Percentiles rank a stretch among this genome's conserved stretches.
These are phyloP conservation scores for Melocanna baccifera DNA, from an alignment of 176 grass and related monocot species.

Conservation along the genomic window DNA sequence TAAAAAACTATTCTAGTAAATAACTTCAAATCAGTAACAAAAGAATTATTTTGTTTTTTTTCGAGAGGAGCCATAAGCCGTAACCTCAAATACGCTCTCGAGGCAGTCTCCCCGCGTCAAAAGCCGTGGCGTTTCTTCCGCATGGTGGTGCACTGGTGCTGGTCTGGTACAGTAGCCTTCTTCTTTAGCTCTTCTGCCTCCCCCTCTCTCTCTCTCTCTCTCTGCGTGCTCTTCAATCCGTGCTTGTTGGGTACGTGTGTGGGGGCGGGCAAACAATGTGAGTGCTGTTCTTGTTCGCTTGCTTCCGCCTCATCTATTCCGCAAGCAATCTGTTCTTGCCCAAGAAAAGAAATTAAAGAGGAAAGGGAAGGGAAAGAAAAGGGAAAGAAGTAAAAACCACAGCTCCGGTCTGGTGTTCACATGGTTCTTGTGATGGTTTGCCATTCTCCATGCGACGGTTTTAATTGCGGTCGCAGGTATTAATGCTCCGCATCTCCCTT, in stretches of 20 bases:
- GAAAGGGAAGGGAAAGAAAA: not conserved
- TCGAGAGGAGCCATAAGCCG: too few species aligned
- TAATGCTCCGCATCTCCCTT: slow-evolving; percentile 30
- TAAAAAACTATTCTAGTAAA: too few species aligned
- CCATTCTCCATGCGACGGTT: slow-evolving; percentile 36
- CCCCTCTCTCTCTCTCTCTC: not conserved
- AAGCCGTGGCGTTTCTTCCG: slow-evolving; percentile 16
- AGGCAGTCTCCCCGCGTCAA: not conserved
- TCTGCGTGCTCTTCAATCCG: not conserved
- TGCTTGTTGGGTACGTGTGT: not conserved
- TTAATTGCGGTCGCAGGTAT: slow-evolving; percentile 43
- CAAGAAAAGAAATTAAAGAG: not conserved
- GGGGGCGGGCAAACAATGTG: not conserved
- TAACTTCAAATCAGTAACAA: too few species aligned
- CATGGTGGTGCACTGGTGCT: not conserved
- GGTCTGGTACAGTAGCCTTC: slow-evolving; percentile 36
- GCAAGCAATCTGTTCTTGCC: too few species aligned
- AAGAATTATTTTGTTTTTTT: too few species aligned
- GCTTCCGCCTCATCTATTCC: not conserved
- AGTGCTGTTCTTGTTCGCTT: not conserved
- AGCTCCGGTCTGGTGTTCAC: slow-evolving; percentile 26
- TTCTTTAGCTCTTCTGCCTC: not conserved
- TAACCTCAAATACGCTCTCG: not conserved
- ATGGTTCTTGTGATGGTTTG: slow-evolving; percentile 38
- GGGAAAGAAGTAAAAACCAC: slow-evolving; percentile 15